Evolutionary conservation across 1,139 yeast genomes (phyloP).

Genomic region (Magnusiomyces paraingens): DNA sequence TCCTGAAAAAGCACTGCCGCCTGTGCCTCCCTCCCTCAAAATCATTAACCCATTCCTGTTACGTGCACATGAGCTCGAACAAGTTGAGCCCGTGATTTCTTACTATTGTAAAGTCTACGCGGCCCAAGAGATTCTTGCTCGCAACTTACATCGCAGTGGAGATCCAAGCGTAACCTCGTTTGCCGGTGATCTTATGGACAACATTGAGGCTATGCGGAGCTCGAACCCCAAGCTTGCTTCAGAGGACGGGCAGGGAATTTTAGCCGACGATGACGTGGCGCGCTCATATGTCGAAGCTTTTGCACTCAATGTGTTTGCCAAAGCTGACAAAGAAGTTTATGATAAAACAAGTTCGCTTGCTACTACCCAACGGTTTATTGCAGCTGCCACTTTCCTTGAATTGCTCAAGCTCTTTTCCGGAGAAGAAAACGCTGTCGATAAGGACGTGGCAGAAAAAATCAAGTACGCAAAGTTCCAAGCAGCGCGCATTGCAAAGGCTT

Average conservation of each 20-base stretch:
- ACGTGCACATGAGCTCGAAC: constrained; percentile 12
- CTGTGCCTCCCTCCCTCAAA: not conserved
- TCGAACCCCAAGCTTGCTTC: constrained; percentile 23
- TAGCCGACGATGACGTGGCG: constrained; percentile 53
- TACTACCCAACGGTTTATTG: constrained; percentile 45
- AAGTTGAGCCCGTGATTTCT: constrained; percentile 13
- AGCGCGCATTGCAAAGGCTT: constrained; percentile 44
- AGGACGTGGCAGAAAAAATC: constrained; percentile 36
- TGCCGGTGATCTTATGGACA: constrained; percentile 55
- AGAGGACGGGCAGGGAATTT: constrained; percentile 41
- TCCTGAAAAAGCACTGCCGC: no score
- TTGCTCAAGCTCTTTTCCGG: constrained; percentile 38
- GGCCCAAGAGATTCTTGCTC: constrained; percentile 55
- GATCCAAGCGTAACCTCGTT: constrained; percentile 49
- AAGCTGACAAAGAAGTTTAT: constrained; percentile 43
- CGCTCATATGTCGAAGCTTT: constrained; percentile 55
- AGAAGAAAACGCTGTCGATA: constrained; percentile 21
- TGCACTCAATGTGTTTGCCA: constrained; percentile 54
- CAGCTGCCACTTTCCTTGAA: constrained; percentile 45
- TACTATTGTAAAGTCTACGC: constrained; percentile 40
- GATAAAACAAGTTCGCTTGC: constrained; percentile 28
- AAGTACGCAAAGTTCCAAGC: constrained; percentile 57
- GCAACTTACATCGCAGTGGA: constrained; percentile 46
- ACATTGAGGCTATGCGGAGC: constrained; percentile 49
- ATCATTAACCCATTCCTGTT: not conserved